Base-by-base conservation (phyloP, 345 rosid species). In the Lepidium aucheri region DNA sequence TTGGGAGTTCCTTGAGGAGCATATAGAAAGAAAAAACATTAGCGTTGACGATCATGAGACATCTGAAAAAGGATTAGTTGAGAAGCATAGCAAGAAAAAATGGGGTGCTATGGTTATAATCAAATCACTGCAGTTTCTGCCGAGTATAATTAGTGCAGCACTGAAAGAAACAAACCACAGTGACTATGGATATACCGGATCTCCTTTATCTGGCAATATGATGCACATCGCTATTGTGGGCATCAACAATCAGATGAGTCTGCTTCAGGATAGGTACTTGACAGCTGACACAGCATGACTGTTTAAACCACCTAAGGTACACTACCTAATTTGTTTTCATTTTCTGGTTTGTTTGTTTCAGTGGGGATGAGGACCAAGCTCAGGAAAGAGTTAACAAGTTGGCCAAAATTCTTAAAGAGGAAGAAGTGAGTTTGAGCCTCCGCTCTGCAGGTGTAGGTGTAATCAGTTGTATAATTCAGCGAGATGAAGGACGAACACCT, bases 341-440 rank as follows among this genome's bases (percentile, higher is more conserved):
- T 58, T 58, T 2, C 39, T 34, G 65, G 41, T 50, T 66, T 58
- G 11, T 40, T 73, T 44, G 52, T 69, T 55, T 28, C 90, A 95
- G 99, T 79, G 99, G 97, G 14, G 97, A 95, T 68, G 99, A 91
- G 80, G 97, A 95, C 82, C 99, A 95, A 83, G 99, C 99, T 69
- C 99, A 89, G 79, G 97, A 95, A 79, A 88, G 99, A 78, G 74
- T 91, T 46, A 45, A 84, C 74, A 95, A 87, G 78, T 75, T 95
- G 65, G 99, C 97, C 51, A 91, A 95, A 86, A 88, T 91, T 76
- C 95, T 95, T 28, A 95, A 83, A 80, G 97, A 81, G 71, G 79
- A 82, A 78, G 91, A 87, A 81, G 75, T 91, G 65, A 84, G 96
- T 53, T 77, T 82, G 39, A 81, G 86, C 74, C 84, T 94, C 45